Evolutionary conservation across 345 rosid genomes (phyloP), one percentile per base, ranked within the genome.

Genomic region (Gossypium australe): DNA sequence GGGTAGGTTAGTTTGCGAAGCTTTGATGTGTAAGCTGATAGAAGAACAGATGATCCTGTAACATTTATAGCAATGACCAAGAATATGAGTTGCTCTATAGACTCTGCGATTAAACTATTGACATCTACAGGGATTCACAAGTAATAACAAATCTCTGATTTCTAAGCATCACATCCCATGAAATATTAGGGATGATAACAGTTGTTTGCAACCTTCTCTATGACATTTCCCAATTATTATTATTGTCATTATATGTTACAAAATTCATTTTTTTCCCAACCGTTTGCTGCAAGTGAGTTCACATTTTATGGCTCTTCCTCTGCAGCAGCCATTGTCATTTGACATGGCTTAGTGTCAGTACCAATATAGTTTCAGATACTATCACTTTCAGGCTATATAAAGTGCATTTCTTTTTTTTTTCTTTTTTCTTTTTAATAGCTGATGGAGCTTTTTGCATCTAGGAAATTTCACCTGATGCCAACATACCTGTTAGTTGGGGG

Each of bases 91-190:
- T 22, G 34, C 34, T 24, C 16, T 52, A n/a, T 16, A 22, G 8
- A 38, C 11, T 74, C 60, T 63, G 38, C 9, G 1, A 51, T 41
- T 65, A 18, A 66, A 34, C 56, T 49, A 49, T 57, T 25, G 67
- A 65, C 80, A 79, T 84, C 76, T 84, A 82, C 84, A 81, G 73
- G 57, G 71, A 71, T 74, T 52, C 49, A 60, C 10, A 53, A 9
- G 48, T n/a, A 11, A 67, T 4, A 74, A 38, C 53, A 20, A n/a
- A 62, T 44, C 73, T 71, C 58, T 55, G 58, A 25, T 71, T 51
- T 51, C 72, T 73, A 24, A 29, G 12, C 73, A 74, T 22, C 62
- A 11, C 34, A 57, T 7, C 62, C 62, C 62, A 11, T 58, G 24
- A 22, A 58, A 58, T 3, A 22, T 3, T 57, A 11, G 29, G 62